Conservation (phyloP, 345 rosid species). For the Eucalyptus globulus region DNA sequence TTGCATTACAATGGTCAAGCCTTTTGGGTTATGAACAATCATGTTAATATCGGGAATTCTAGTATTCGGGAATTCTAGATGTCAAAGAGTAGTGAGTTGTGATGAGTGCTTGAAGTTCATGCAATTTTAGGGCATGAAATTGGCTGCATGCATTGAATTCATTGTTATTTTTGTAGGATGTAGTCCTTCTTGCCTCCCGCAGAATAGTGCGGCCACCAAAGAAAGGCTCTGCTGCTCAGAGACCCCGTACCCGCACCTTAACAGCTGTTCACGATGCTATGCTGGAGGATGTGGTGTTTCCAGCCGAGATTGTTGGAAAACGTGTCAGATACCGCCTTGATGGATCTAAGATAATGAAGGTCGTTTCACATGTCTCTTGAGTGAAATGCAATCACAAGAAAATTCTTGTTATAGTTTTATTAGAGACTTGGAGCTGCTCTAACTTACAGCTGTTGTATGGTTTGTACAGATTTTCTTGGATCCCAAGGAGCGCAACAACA, state of each 20-base stretch:
- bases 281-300: constrained; percentile 76
- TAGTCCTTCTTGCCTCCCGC: constrained; percentile 56
- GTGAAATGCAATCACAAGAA: not conserved
- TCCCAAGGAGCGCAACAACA: constrained; percentile 69
- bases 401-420: not conserved
- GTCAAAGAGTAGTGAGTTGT: not conserved
- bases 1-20: not conserved
- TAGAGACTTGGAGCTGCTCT: not conserved
- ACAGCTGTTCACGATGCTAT: constrained; percentile 77
- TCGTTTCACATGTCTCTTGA: not conserved
- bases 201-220: constrained; percentile 83
- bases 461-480: constrained; percentile 53
- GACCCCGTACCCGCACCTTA: constrained; percentile 75
- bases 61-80: not conserved
- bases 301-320: constrained; percentile 92
- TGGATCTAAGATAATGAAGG: constrained; percentile 76
- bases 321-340: constrained; percentile 64
- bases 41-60: not conserved
- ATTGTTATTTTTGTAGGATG: constrained; percentile 27
- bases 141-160: not conserved
- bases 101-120: not conserved
- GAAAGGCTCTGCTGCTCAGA: constrained; percentile 86
- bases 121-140: not conserved
- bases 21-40: not conserved
- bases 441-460: not conserved